A percentile compares a stretch with the other conserved stretches of the same genome.
phyloP scores from a whole-genome alignment of 805 yeast genomes.

The Cyberlindnera mississippiensis region DNA sequence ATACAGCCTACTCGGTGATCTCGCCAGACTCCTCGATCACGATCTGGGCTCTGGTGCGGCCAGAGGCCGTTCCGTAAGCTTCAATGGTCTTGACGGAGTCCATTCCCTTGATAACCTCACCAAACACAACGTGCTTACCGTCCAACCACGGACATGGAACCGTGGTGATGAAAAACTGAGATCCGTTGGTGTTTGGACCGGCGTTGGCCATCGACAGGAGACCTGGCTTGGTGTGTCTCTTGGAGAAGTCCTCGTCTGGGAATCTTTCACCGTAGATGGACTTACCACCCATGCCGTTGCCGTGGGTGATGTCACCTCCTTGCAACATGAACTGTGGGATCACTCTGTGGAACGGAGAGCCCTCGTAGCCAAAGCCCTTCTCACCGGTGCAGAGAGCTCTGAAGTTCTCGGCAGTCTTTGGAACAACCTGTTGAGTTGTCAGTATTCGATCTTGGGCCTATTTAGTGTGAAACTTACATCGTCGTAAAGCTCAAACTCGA shows the following conservation, averaged over 20 bases:
- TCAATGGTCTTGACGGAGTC: conserved; percentile 57
- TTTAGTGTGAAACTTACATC: conserved; percentile 17
- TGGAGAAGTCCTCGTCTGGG: conserved; percentile 57
- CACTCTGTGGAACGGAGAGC: conserved; percentile 88
- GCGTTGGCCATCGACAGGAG: conserved; percentile 89
- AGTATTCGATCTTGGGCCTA: background rate
- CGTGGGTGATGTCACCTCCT: conserved; percentile 85
- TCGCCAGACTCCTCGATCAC: conserved; percentile 62
- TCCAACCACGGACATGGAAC: conserved; percentile 76
- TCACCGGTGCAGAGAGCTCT: conserved; percentile 86
- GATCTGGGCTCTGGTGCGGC: conserved; percentile 62
- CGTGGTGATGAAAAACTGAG: conserved; percentile 86
- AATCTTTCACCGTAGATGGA: conserved; percentile 73
- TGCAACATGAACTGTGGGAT: conserved; percentile 96
- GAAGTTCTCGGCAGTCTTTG: conserved; percentile 80
- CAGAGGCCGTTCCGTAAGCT: conserved; percentile 61
- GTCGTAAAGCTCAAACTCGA: conserved; percentile 31
- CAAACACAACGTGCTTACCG: conserved; percentile 75
- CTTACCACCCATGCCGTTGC: conserved; percentile 92
- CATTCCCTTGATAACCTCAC: conserved; percentile 68
- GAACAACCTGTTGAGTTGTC: conserved; percentile 37
- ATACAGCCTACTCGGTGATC: conserved; percentile 23
- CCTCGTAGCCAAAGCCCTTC: conserved; percentile 67
- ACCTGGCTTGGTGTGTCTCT: conserved; percentile 77
- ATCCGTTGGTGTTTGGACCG: conserved; percentile 90